A percentile compares a stretch with the other conserved stretches of the same genome.
phyloP scores from a whole-genome alignment of 2,329 filamentous ascomycete species.

The Botryotinia narcissicola region DNA sequence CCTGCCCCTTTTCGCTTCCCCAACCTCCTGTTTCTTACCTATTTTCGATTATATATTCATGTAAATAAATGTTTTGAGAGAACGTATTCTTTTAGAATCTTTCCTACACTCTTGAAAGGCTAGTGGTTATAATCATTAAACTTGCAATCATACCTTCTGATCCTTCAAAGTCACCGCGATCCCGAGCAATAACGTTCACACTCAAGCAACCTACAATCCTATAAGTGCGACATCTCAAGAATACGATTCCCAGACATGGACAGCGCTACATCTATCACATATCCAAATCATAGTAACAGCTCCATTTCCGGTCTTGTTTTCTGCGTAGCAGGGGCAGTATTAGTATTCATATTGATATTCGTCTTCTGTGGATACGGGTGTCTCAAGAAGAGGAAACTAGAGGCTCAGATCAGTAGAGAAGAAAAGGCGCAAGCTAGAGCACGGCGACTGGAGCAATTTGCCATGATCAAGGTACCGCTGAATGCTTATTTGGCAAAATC shows the following conservation, averaged over 20 bases:
- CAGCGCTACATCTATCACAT: background rate
- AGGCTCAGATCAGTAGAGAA: background rate
- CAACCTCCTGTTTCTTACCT: background rate
- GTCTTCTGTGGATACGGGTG: conserved; percentile 10
- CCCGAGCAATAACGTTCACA: background rate
- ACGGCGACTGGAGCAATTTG: background rate
- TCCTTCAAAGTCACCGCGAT: background rate
- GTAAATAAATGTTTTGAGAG: background rate
- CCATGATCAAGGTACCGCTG: background rate
- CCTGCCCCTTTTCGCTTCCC: background rate
- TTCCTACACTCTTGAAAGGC: background rate
- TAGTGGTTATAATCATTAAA: background rate
- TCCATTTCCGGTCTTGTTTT: background rate
- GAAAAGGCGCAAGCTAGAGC: background rate
- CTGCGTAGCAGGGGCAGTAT: background rate
- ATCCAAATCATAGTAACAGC: background rate
- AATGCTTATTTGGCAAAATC: background rate
- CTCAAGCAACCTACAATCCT: background rate
- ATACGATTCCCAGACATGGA: background rate
- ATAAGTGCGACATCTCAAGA: background rate
- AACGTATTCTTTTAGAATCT: background rate
- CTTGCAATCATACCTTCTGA: background rate
- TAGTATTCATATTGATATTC: conserved; percentile 1
- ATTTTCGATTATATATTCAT: background rate
- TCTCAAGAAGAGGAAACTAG: background rate